Base-by-base conservation (phyloP, 371 early-diverging fungal genomes). In the Mortierella sp. region DNA sequence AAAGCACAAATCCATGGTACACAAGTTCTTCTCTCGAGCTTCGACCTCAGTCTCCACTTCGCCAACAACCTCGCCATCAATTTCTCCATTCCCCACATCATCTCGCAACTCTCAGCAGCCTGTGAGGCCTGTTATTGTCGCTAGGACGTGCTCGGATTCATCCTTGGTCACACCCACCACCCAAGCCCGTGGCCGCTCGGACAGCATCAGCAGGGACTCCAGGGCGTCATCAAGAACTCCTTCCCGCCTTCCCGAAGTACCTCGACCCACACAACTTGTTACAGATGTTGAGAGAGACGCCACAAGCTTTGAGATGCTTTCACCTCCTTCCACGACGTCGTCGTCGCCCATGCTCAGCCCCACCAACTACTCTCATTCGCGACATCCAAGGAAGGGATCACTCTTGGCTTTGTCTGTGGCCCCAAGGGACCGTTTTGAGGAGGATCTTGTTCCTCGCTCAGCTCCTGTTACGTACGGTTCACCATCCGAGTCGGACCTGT, bases 11-110 rank as follows among this genome's bases (percentile, higher is more conserved):
- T 41, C 70, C 21, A 69, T 57, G 65, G 52, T 76, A 7, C 55
- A 60, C 51, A 60, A 57, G 47, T 39, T 76, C 44, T 65, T 76
- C 31, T 61, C 70, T 0, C 40, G 70, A 27, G 16, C 77, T 12
- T 14, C 54, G n/a, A 4, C 34, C 34, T 34, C 34, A 34, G 34
- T 34, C 34, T 34, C 34, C 10, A 34, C 50, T 0, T 27, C 40
- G 3, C 22, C 47, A 4, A 16, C 55, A 0, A n/a, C 10, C 1
- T 2, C 46, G 28, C 10, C 31, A 16, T 28, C 19, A 14, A 24
- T 31, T 21, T 27, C 24, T 24, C 44, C 8, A 14, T 53, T 9
- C 13, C 53, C 40, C 1, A 17, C 28, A 19, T 27, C 43, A 4
- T 37, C 45, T 44, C 39, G 22, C 39, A 7, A 9, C 21, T 34